Evolutionary conservation across 306 rosid genomes (phyloP).

Genomic region (Prosopis cineraria): DNA sequence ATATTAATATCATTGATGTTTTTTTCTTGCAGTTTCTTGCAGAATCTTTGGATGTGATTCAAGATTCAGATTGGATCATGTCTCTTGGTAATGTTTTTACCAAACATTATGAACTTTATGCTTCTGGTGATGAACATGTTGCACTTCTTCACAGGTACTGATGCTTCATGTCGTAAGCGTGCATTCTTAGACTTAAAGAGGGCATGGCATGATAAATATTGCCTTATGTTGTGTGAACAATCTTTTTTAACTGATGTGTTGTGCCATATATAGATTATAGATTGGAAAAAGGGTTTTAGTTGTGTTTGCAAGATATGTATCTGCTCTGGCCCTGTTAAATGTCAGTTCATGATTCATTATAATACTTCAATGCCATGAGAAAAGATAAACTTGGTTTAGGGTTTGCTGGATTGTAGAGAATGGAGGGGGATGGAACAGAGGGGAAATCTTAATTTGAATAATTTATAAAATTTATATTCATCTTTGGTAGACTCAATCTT

Average conservation of each 20-base stretch:
- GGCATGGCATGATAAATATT: slow-evolving; percentile 20
- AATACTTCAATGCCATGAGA: background rate
- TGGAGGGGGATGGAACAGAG: background rate
- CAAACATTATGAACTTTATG: slow-evolving; percentile 87
- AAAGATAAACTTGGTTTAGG: background rate
- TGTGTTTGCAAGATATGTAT: background rate
- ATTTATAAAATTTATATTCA: no score
- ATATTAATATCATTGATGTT: slow-evolving; percentile 35
- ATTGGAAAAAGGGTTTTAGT: background rate
- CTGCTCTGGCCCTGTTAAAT: background rate
- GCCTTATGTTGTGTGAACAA: slow-evolving; percentile 27
- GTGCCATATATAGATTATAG: slow-evolving; percentile 16
- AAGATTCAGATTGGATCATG: slow-evolving; percentile 83
- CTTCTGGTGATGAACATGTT: slow-evolving; percentile 87
- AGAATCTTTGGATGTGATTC: slow-evolving; percentile 94
- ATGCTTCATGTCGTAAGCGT: slow-evolving; percentile 34
- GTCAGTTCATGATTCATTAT: background rate
- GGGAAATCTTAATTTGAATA: background rate
- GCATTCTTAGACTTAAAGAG: slow-evolving; percentile 30
- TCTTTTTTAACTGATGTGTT: slow-evolving; percentile 1
- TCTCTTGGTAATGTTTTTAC: slow-evolving; percentile 89
- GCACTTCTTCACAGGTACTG: slow-evolving; percentile 91
- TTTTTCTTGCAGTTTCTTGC: slow-evolving; percentile 81
- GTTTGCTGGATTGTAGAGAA: background rate
- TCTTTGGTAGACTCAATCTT: no score